Conservation (phyloP, 2,329 filamentous ascomycete genomes). For the Basipetospora chlamydospora region DNA sequence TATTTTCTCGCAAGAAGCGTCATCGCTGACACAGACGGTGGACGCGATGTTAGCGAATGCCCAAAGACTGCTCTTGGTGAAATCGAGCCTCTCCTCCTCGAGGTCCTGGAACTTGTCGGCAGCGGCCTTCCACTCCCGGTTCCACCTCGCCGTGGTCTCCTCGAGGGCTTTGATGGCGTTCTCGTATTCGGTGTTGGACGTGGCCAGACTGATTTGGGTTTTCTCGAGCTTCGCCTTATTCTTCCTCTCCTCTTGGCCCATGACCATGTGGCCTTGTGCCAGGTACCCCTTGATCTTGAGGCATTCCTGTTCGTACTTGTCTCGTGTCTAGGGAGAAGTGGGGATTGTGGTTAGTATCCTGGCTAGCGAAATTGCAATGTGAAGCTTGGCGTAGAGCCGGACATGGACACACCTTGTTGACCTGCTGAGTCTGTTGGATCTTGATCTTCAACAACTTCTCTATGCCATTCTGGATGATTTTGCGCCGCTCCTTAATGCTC, state of each 20-base stretch:
- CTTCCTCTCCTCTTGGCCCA: slow-evolving; percentile 97
- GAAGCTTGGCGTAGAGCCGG: not conserved
- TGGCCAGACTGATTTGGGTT: slow-evolving; percentile 88
- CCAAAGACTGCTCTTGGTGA: slow-evolving; percentile 96
- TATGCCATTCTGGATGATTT: slow-evolving; percentile 88
- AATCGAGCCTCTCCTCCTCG: slow-evolving; percentile 92
- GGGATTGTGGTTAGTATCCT: slow-evolving; percentile 8
- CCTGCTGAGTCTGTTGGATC: slow-evolving; percentile 73
- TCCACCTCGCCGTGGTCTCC: slow-evolving; percentile 91
- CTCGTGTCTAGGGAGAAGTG: slow-evolving; percentile 49
- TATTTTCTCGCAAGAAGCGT: slow-evolving; percentile 92
- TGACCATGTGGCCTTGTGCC: slow-evolving; percentile 98
- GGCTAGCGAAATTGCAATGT: no score
- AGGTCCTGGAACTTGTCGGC: slow-evolving; percentile 99
- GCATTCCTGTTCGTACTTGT: slow-evolving; percentile 94
- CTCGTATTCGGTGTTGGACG: slow-evolving; percentile 87
- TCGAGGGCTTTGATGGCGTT: slow-evolving; percentile 83
- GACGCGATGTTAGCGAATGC: slow-evolving; percentile 95
- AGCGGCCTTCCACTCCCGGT: slow-evolving; percentile 93
- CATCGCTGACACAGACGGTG: slow-evolving; percentile 94
- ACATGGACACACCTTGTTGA: slow-evolving; percentile 64
- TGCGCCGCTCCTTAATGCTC: slow-evolving; percentile 88
- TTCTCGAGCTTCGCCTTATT: slow-evolving; percentile 99
- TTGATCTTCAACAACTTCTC: slow-evolving; percentile 92
- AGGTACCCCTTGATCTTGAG: slow-evolving; percentile 97